Base-by-base conservation (phyloP, 2,329 filamentous ascomycete genomes). In the Grosmannia huntii region DNA sequence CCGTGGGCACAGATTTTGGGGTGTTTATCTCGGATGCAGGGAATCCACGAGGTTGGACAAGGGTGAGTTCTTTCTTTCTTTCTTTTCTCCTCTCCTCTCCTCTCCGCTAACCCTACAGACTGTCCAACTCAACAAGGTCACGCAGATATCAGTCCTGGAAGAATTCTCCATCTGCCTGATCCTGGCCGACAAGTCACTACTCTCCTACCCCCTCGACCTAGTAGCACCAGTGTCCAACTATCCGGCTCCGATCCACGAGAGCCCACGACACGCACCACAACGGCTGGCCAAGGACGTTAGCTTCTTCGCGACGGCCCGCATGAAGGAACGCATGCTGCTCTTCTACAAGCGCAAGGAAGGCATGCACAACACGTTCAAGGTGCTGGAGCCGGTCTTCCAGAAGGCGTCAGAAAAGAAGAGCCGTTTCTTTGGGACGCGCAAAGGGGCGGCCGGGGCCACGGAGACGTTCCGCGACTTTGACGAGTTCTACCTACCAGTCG, bases 391-490 rank as follows among this genome's bases (percentile, higher is more conserved):
- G 0, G 90, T 99, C 28, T 88, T 94, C 67, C 91, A 96, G 64
- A 96, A 96, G 68, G 87, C 90, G 0, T 85, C 88, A 0, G 89
- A 95, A 67, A 92, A 88, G 75, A 89, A 86, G 66, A 81, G 84
- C 5, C 84, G 89, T 10, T 69, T 85, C 16, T 85, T 85, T 62
- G 78, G 82, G 46, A 72, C 76, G 62, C 84, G 84, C 21, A 75
- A 74, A 60, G 72, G 74, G 14, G 80, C 28, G 2, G 19, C 78
- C 80, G 33, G 90, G 90, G 84, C 82, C 60, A 96, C 92, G 0
- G 94, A 99, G 66, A 92, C 92, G 66, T 99, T 97, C 83, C 87
- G 94, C 62, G 94, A 99, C 68, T 99, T 91, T 69, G 94, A 99
- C 73, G 94, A 97, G 65, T 99, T 99, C 72, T 99, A 97, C 73